Evolutionary conservation across 129 eudicot genomes (phyloP).

Genomic region (Flaveria bidentis): DNA sequence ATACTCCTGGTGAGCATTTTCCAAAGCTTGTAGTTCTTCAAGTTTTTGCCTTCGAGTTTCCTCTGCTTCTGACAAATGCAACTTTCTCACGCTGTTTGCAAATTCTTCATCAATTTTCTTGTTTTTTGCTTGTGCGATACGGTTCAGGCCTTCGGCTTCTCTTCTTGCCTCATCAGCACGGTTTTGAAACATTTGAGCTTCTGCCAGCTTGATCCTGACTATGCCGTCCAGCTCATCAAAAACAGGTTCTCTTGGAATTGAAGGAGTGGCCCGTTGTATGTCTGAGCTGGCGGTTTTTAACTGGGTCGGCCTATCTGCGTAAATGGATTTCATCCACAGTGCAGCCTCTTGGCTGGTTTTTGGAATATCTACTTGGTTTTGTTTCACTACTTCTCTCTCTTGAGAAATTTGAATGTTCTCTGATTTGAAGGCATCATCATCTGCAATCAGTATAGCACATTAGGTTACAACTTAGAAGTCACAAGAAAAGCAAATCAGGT

Average conservation of each 20-base stretch:
- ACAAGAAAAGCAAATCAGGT: not conserved
- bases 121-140: constrained; percentile 65
- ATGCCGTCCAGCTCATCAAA: constrained; percentile 91
- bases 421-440: constrained; percentile 55
- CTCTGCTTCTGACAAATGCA: constrained; percentile 82
- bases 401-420: constrained; percentile 37
- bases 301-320: constrained; percentile 50
- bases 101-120: constrained; percentile 83
- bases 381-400: constrained; percentile 51
- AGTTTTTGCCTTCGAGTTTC: constrained; percentile 69
- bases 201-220: constrained; percentile 85
- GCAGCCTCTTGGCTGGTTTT: constrained; percentile 55
- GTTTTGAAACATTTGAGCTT: constrained; percentile 85
- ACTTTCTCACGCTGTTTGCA: constrained; percentile 50
- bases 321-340: constrained; percentile 54
- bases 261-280: constrained; percentile 26
- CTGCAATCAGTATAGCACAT: constrained; percentile 42
- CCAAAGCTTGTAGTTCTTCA: constrained; percentile 66
- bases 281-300: constrained; percentile 46
- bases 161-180: constrained; percentile 96
- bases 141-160: constrained; percentile 87
- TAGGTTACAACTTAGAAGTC: not conserved
- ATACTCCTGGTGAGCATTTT: constrained; percentile 79
- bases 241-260: constrained; percentile 46
- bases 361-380: constrained; percentile 39